phyloP scores from a whole-genome alignment of 352 stramenopile species.

The Globisporangium solare region DNA sequence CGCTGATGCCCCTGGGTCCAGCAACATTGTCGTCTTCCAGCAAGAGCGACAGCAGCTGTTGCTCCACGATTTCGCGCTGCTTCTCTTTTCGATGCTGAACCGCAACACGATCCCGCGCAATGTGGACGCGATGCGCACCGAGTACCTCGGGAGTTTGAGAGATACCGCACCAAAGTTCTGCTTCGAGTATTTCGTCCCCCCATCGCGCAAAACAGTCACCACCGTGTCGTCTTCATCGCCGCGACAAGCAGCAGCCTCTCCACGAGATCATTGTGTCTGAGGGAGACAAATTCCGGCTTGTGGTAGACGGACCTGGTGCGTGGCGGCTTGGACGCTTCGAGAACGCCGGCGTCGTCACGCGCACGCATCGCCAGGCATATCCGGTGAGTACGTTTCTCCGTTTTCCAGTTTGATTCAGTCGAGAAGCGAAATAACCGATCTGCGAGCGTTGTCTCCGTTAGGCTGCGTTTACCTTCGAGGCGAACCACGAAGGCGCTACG shows the following conservation, averaged over 20 bases:
- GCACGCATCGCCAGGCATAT: neutral
- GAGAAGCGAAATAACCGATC: neutral
- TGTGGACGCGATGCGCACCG: neutral
- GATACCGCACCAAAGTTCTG: neutral
- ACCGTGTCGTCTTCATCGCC: no score
- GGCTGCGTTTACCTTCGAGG: conserved; percentile 3
- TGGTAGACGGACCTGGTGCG: neutral
- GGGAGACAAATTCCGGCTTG: conserved; percentile 1
- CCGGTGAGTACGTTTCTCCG: neutral
- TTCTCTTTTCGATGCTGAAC: conserved; percentile 7
- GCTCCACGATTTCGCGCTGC: conserved; percentile 1
- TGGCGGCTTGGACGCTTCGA: neutral
- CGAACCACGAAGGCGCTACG: neutral
- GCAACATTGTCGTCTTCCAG: neutral
- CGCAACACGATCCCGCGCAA: neutral
- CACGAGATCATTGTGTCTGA: neutral
- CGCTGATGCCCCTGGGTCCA: neutral
- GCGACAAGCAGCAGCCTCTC: neutral
- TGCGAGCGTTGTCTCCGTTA: neutral
- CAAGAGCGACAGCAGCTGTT: conserved; percentile 1
- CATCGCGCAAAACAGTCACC: neutral
- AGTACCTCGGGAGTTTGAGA: neutral
- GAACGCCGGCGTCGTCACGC: neutral
- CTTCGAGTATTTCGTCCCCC: conserved; percentile 1
- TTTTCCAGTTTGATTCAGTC: neutral